Base-by-base conservation (phyloP, 192 early-diverging fungal genomes). In the Podila minutissima region DNA sequence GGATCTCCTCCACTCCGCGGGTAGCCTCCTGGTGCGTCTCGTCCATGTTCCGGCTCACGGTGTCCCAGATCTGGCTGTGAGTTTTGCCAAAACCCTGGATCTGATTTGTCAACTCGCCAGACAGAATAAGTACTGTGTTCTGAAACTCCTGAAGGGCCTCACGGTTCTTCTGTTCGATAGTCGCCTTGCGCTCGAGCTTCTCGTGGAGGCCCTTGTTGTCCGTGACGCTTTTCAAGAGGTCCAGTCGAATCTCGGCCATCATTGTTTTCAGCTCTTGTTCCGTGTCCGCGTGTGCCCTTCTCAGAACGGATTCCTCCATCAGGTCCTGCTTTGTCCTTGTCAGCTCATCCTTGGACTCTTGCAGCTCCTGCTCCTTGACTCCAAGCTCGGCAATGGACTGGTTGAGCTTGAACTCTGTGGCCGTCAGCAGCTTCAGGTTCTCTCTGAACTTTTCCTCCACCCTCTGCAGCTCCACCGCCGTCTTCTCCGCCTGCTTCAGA, bases 221-320 rank as follows among this genome's bases (percentile, higher is more conserved):
- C 55, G 77, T 73, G 41, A 83, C 64, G 28, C 71, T 74, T 11
- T 24, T 66, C 46, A 75, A 50, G 24, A 89, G 66, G 5, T 77
- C 85, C 51, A 64, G 83, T 17, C 67, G 76, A 20, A 75, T 29
- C 32, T 59, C 57, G 53, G 83, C 46, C 5, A 87, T 87, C 2
- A 85, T 49, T 0, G 59, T 28, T 37, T 87, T 83, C 11, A 90
- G 69, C 59, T 74, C 59, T 4, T 62, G 29, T 38, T 88, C 89
- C 29, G 87, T 85, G 28, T 83, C 63, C 8, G 84, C 84, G 49
- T 90, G 89, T 1, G 87, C 87, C 31, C 81, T 74, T 0, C 85
- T 74, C 58, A 90, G 51, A 31, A 87, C 50, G 17, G 46, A 60
- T 62, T 84, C 72, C 28, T 82, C 79, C 55, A 71, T 62, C 11